Conservation (phyloP, 2,329 filamentous ascomycete genomes). For the Epichloe aotearoae region DNA sequence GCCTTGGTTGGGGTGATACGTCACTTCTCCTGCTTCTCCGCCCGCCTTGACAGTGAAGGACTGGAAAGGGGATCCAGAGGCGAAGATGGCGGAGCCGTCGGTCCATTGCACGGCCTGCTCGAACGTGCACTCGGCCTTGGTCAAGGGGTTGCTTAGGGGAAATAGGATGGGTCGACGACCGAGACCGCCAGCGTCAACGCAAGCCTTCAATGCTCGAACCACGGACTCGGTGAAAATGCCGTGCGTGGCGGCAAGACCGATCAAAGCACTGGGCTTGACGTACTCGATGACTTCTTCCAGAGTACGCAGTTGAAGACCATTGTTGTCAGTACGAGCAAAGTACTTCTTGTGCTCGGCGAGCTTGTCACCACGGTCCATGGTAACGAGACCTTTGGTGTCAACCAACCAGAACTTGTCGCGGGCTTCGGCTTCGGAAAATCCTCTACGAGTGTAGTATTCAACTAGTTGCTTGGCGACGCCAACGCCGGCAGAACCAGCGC, state of each 20-base stretch:
- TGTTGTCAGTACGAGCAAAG: slow-evolving; percentile 52
- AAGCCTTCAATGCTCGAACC: slow-evolving; percentile 54
- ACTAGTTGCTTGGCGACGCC: slow-evolving; percentile 97
- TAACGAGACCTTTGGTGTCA: slow-evolving; percentile 92
- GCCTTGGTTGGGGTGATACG: slow-evolving; percentile 69
- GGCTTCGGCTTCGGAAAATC: slow-evolving; percentile 76
- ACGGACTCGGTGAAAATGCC: slow-evolving; percentile 88
- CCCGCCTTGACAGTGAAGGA: slow-evolving; percentile 51
- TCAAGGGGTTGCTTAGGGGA: slow-evolving; percentile 93
- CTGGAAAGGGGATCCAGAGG: slow-evolving; percentile 86
- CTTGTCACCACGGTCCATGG: slow-evolving; percentile 81
- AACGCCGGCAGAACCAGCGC: slow-evolving; percentile 87
- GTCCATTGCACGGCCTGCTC: slow-evolving; percentile 87
- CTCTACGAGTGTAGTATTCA: slow-evolving; percentile 89
- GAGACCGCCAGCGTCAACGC: slow-evolving; percentile 47
- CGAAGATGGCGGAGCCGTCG: slow-evolving; percentile 82
- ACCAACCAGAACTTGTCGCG: slow-evolving; percentile 93
- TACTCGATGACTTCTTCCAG: slow-evolving; percentile 88
- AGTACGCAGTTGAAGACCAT: slow-evolving; percentile 57
- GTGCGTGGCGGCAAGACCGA: slow-evolving; percentile 88
- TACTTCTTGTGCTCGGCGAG: slow-evolving; percentile 81
- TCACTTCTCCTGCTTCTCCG: slow-evolving; percentile 41
- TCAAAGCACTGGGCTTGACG: slow-evolving; percentile 85
- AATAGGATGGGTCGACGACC: slow-evolving; percentile 84
- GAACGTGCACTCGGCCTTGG: slow-evolving; percentile 95